Evolutionary conservation across 2,329 filamentous ascomycete genomes (phyloP).

Genomic region (Alternaria arborescens): DNA sequence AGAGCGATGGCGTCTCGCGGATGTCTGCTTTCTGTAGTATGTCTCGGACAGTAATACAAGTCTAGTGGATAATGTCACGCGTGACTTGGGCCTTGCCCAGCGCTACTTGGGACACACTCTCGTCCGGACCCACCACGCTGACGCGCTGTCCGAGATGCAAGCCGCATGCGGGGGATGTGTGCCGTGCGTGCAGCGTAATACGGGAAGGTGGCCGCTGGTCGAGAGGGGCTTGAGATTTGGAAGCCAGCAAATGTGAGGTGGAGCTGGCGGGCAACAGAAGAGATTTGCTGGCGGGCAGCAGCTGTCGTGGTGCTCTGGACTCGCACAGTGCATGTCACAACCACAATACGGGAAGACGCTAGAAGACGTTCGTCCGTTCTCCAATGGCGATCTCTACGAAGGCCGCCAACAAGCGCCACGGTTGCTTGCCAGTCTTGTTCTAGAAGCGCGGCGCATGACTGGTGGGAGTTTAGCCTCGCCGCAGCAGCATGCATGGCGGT

Average conservation of each 20-base stretch:
- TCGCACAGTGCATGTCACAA: conserved; percentile 14
- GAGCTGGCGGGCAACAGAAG: too few species aligned
- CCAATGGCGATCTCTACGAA: conserved; percentile 6
- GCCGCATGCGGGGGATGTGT: conserved; percentile 15
- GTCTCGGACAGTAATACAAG: neutral
- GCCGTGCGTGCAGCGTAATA: conserved; percentile 8
- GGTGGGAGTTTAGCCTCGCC: conserved; percentile 15
- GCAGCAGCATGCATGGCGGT: neutral
- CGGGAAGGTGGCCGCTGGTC: neutral
- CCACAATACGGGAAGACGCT: conserved; percentile 20
- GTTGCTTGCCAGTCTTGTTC: conserved; percentile 16
- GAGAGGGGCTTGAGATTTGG: too few species aligned
- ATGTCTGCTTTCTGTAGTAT: neutral
- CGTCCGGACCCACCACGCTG: neutral
- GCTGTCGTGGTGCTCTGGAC: conserved; percentile 10
- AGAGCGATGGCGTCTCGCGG: neutral
- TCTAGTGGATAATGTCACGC: neutral
- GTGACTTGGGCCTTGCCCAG: too few species aligned
- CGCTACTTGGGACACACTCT: neutral
- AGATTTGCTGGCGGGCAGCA: neutral
- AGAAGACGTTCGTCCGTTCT: conserved; percentile 8
- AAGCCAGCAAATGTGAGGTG: too few species aligned
- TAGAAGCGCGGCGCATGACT: conserved; percentile 15
- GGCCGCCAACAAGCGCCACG: conserved; percentile 18
- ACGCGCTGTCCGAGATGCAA: neutral